Evolutionary conservation across 2,329 filamentous ascomycete genomes (phyloP).

Genomic region (Coleophoma crateriformis): DNA sequence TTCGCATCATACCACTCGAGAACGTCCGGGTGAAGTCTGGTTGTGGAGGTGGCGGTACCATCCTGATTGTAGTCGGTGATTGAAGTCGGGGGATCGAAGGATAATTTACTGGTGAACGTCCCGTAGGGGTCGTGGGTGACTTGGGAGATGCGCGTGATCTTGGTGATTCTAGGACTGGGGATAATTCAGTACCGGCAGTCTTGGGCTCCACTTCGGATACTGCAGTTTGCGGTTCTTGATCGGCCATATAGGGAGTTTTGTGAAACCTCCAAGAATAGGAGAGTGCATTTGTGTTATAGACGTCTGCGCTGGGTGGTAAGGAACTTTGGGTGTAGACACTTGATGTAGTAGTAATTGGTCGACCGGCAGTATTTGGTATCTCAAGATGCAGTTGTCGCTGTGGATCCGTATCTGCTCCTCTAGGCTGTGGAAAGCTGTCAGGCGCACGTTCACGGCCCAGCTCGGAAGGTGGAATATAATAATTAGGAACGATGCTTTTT

Average conservation of each 20-base stretch:
- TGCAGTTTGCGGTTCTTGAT: slow-evolving; percentile 5
- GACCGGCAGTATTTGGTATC: slow-evolving; percentile 4
- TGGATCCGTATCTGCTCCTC: slow-evolving; percentile 10
- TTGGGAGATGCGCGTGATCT: neutral
- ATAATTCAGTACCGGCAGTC: slow-evolving; percentile 15
- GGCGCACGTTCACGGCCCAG: slow-evolving; percentile 4
- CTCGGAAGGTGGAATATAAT: slow-evolving; percentile 10
- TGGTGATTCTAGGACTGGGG: slow-evolving; percentile 24
- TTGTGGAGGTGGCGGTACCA: slow-evolving; percentile 15
- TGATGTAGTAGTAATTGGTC: slow-evolving; percentile 5
- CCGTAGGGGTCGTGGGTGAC: slow-evolving; percentile 7
- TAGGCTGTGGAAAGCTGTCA: slow-evolving; percentile 18
- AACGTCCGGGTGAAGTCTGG: slow-evolving; percentile 8
- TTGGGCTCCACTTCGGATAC: slow-evolving; percentile 6
- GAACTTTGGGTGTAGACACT: slow-evolving; percentile 4
- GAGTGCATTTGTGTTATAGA: too few species aligned
- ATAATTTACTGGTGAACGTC: slow-evolving; percentile 6
- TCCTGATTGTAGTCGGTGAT: neutral
- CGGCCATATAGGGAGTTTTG: neutral
- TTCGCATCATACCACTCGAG: neutral
- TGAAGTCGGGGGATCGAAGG: slow-evolving; percentile 6
- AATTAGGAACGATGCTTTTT: slow-evolving; percentile 4
- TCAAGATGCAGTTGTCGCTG: slow-evolving; percentile 3
- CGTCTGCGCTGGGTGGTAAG: too few species aligned
- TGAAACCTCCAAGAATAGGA: neutral